Base-by-base conservation (phyloP, 2,329 filamentous ascomycete species). In the Pseudocercospora ulei region DNA sequence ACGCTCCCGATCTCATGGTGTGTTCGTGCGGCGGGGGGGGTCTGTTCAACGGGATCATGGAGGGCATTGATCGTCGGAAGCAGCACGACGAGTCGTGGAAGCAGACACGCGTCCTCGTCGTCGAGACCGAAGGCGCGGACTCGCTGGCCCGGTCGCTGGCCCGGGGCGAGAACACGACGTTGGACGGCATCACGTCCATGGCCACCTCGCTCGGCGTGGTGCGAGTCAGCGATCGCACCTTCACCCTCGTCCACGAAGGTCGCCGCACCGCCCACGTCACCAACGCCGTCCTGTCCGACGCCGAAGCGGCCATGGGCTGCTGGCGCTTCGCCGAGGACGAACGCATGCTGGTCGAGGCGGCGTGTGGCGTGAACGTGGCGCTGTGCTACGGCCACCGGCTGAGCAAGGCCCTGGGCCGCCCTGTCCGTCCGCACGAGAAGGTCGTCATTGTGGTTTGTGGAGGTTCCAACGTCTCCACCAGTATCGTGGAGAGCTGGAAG, bases 361-460 rank as follows among this genome's bases (percentile, higher is more conserved):
- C 86, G 0, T 95, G 88, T 58, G 87, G 88, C 1, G 85, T 88
- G 69, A 82, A 80, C 37, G 63, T 94, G 6, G 83, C 80, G 1
- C 59, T 75, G 2, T 77, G 70, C 43, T 85, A 84, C 54, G 74
- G 73, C 22, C 75, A 72, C 0, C 60, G 72, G 24, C 57, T 92
- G 54, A 71, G 77, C 54, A 67, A 69, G 50, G 63, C 58, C 1
- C 50, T 75, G 6, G 63, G 86, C 0, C 74, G 79, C 19, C 16
- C 22, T 4, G 71, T 84, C 47, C 77, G 72, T 62, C 65, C 68
- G 0, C 65, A 72, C 41, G 80, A 76, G 57, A 83, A 82, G 48
- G 73, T 95, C 6, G 86, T 95, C 1, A 67, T 95, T 39, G 70
- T 93, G 14, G 76, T 95, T 4, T 96, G 88, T 56, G 88, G 88